A percentile compares a stretch with the other conserved stretches of the same genome.
phyloP scores from a whole-genome alignment of 352 stramenopile genomes.

The Phytopythium sindhum region DNA sequence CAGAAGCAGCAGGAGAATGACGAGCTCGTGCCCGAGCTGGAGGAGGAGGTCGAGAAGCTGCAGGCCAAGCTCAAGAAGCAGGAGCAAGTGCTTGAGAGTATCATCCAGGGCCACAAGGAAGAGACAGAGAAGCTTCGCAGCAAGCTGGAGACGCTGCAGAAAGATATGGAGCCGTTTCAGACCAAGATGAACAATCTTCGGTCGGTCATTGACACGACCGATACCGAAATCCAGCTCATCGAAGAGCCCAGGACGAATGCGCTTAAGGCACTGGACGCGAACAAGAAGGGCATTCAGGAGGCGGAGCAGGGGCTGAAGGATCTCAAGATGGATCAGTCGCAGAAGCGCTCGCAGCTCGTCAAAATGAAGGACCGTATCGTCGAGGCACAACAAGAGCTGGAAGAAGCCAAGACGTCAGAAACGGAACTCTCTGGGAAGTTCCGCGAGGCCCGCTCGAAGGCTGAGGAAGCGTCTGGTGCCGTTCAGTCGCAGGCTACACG shows the following conservation, averaged over 20 bases:
- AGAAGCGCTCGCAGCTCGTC: slow-evolving; percentile 49
- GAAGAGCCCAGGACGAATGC: slow-evolving; percentile 68
- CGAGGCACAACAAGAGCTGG: slow-evolving; percentile 79
- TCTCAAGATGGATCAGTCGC: slow-evolving; percentile 53
- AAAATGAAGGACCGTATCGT: slow-evolving; percentile 74
- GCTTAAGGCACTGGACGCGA: slow-evolving; percentile 78
- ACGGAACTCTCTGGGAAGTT: slow-evolving; percentile 51
- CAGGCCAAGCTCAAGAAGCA: slow-evolving; percentile 72
- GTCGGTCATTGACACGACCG: slow-evolving; percentile 74
- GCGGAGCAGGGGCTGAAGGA: slow-evolving; percentile 54
- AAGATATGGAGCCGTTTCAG: slow-evolving; percentile 78
- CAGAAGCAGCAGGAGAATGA: slow-evolving; percentile 86
- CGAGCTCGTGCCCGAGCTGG: slow-evolving; percentile 85
- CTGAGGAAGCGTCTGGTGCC: slow-evolving; percentile 67
- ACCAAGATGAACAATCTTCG: slow-evolving; percentile 66
- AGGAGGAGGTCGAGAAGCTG: slow-evolving; percentile 74
- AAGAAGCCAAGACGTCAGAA: slow-evolving; percentile 53
- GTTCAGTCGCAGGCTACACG: slow-evolving; percentile 67
- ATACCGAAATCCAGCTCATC: slow-evolving; percentile 79
- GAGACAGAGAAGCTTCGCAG: slow-evolving; percentile 67
- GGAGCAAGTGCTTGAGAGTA: slow-evolving; percentile 87
- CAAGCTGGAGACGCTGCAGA: slow-evolving; percentile 73
- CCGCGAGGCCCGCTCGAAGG: slow-evolving; percentile 64
- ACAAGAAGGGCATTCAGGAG: slow-evolving; percentile 49
- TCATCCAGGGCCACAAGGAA: slow-evolving; percentile 73